Base-by-base conservation (phyloP, 768 basidiomycete genomes). In the Amanita pseudoporphyria region DNA sequence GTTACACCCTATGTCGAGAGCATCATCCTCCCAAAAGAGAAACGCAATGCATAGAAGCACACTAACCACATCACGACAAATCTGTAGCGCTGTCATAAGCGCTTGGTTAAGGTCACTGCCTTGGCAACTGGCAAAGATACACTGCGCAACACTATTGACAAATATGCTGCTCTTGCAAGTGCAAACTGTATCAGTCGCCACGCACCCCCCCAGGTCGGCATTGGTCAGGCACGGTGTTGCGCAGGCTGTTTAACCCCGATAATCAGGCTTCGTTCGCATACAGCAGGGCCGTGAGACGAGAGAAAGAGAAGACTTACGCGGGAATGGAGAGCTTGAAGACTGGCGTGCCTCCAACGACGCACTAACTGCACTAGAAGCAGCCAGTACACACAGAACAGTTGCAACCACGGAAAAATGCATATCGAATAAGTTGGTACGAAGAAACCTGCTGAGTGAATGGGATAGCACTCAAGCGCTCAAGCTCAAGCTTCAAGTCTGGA, bases 341-440 rank as follows among this genome's bases (percentile, higher is more conserved):
- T 73, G 73, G 49, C 72, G 70, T n/a, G 62, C 57, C 33, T 60
- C 18, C 45, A 71, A 56, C 47, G 45, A n/a, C n/a, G 46, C 45
- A 36, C 9, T 28, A 42, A 74, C 68, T 42, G 66, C 63, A 47
- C 62, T 65, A 40, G 69, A 65, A 56, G 71, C 64, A 58, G 69
- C 68, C 58, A 67, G 63, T 55, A 67, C 59, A 51, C 67, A 61
- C 60, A 73, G 61, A 60, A 68, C 55, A 54, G n/a, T n/a, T n/a
- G n/a, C n/a, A n/a, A n/a, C n/a, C n/a, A 66, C 60, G 55, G 73
- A 62, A 69, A 76, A 74, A 62, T 73, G 80, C 82, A 84, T 84
- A n/a, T n/a, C n/a, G n/a, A n/a, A n/a, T n/a, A n/a, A n/a, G n/a
- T n/a, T n/a, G n/a, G n/a, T n/a, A n/a, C n/a, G n/a, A n/a, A n/a